phyloP scores from a whole-genome alignment of 306 rosid genomes.

The Cicer pinnatifidum region DNA sequence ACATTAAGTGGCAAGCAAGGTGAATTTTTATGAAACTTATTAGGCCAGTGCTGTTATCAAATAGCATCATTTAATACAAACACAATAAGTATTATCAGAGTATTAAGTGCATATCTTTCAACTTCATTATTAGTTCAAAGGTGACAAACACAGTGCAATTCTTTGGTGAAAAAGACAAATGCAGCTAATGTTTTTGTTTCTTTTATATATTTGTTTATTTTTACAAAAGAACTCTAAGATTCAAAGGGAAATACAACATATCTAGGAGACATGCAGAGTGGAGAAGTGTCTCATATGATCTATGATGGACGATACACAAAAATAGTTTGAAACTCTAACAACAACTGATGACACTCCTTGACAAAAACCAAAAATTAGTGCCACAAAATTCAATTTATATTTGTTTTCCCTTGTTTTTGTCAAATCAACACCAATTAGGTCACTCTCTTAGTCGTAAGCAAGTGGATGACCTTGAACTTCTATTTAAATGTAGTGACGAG shows the following conservation, averaged over 20 bases:
- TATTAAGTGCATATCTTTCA: conserved; percentile 29
- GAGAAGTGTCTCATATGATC: not conserved
- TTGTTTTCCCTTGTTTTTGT: not conserved
- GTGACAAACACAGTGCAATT: conserved; percentile 1
- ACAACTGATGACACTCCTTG: not conserved
- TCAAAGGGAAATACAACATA: conserved; percentile 14
- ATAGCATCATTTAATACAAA: not conserved
- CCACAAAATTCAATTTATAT: not conserved
- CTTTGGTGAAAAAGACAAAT: conserved; percentile 32
- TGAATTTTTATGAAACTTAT: not conserved
- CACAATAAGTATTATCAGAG: conserved; percentile 6
- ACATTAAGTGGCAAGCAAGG: not conserved
- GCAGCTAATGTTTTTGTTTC: conserved; percentile 26
- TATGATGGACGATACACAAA: not conserved
- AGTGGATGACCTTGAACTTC: not conserved
- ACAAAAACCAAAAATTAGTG: not conserved
- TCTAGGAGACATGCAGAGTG: not conserved
- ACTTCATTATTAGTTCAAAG: conserved; percentile 5
- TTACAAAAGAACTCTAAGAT: conserved; percentile 26
- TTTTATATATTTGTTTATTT: conserved; percentile 6
- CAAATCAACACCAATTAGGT: not conserved
- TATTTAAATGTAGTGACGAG: not conserved
- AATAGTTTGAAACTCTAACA: not conserved
- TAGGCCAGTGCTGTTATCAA: conserved; percentile 11
- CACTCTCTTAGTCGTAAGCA: not conserved